phyloP scores from a whole-genome alignment of 2,329 filamentous ascomycete genomes.

The Reticulascus tulasneorum region DNA sequence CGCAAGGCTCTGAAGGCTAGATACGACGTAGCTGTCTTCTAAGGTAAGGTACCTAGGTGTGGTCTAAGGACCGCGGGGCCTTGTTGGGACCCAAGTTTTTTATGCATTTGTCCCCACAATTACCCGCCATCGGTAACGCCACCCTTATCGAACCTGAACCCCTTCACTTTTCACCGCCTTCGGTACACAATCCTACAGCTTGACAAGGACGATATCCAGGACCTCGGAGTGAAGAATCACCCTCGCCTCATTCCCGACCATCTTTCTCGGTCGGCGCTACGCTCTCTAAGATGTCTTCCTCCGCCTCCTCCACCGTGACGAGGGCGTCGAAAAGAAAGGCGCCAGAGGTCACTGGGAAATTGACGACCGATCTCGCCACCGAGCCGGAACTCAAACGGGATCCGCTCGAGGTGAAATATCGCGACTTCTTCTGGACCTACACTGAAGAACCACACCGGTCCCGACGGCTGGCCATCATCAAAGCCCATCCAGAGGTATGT shows the following conservation, averaged over 20 bases:
- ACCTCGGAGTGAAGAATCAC: no score
- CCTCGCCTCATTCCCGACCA: not conserved
- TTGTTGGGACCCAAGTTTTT: no score
- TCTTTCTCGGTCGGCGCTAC: not conserved
- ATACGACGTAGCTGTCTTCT: no score
- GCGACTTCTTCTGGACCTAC: conserved; percentile 96
- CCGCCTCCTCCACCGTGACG: conserved; percentile 29
- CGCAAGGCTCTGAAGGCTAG: no score
- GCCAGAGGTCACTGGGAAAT: conserved; percentile 11
- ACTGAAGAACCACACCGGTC: conserved; percentile 96
- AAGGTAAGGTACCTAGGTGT: no score
- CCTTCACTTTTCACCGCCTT: no score
- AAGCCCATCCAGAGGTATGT: conserved; percentile 87
- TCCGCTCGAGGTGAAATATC: conserved; percentile 34
- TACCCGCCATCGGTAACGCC: no score
- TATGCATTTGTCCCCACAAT: no score
- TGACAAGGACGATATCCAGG: no score
- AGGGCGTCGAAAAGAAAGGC: conserved; percentile 23
- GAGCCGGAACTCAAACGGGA: conserved; percentile 29
- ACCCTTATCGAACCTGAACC: no score
- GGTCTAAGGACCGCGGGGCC: no score
- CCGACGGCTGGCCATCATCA: conserved; percentile 88
- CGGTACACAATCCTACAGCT: no score
- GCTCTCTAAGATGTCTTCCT: conserved; percentile 19
- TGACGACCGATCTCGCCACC: conserved; percentile 15